Evolutionary conservation across 164 flowering plant genomes (phyloP).

Genomic region (Hamamelis virginiana): DNA sequence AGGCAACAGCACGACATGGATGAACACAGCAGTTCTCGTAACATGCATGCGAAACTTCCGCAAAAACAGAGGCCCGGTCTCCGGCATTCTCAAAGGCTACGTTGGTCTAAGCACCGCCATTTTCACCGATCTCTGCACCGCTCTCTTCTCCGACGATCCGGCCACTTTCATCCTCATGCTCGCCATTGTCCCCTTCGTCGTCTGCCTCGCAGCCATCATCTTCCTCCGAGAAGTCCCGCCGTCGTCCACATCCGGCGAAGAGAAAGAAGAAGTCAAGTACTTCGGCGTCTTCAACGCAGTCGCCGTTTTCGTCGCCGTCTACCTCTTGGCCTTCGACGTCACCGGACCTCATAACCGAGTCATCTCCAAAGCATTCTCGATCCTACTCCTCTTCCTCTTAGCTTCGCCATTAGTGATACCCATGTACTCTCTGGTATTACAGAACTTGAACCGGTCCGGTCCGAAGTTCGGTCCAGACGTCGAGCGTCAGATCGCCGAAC

Average conservation of each 20-base stretch:
- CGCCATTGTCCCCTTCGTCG: constrained; percentile 53
- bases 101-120: constrained; percentile 90
- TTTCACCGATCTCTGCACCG: constrained; percentile 73
- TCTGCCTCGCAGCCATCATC: constrained; percentile 61
- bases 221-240: constrained; percentile 73
- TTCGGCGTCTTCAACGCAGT: constrained; percentile 46
- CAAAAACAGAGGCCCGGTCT: constrained; percentile 75
- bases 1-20: constrained; percentile 95
- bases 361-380: constrained; percentile 29
- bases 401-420: constrained; percentile 58
- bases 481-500: constrained; percentile 38
- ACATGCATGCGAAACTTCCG: constrained; percentile 84
- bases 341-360: constrained; percentile 19
- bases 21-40: constrained; percentile 91
- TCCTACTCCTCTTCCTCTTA: constrained; percentile 31
- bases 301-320: constrained; percentile 53
- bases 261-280: constrained; percentile 35
- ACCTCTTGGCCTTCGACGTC: constrained; percentile 40
- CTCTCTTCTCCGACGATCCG: constrained; percentile 61
- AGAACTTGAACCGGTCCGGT: constrained; percentile 15
- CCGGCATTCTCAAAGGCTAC: constrained; percentile 83
- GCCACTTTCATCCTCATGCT: constrained; percentile 67
- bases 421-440: constrained; percentile 24
- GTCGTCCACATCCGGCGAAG: constrained; percentile 24
- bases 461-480: constrained; percentile 23